A percentile compares a stretch with the other conserved stretches of the same genome.
Conservation (phyloP, 2,329 filamentous ascomycete genomes). For the Rasamsonia emersonii region DNA sequence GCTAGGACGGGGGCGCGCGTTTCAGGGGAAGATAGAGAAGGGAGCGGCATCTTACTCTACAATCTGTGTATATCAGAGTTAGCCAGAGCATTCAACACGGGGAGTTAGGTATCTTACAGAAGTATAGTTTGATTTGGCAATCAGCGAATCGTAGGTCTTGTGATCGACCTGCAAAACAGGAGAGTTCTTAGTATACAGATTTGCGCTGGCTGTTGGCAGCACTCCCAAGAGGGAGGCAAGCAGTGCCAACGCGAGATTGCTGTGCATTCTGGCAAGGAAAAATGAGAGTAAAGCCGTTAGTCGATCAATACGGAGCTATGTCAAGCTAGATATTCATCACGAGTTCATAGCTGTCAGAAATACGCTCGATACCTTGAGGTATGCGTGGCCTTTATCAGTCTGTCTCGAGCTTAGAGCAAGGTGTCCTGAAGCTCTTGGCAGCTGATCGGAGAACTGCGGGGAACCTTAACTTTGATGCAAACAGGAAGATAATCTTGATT, state of each 20-base stretch:
- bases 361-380: too few relatives aligned
- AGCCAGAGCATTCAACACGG: conserved; percentile 7
- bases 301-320: too few relatives aligned
- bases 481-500: too few relatives aligned
- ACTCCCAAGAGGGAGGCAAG: conserved; percentile 56
- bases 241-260: conserved; percentile 40
- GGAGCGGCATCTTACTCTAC: conserved; percentile 39
- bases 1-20: conserved; percentile 4
- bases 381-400: conserved; percentile 4
- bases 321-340: background rate
- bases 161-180: conserved; percentile 74
- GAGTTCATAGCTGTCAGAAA: too few relatives aligned
- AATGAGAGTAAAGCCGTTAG: too few relatives aligned
- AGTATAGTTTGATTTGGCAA: conserved; percentile 83
- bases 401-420: conserved; percentile 18
- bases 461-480: too few relatives aligned
- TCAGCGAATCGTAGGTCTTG: conserved; percentile 71
- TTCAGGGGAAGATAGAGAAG: conserved; percentile 8
- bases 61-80: conserved; percentile 32
- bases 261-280: conserved; percentile 22
- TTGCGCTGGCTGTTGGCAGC: conserved; percentile 57
- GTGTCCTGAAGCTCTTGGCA: conserved; percentile 36
- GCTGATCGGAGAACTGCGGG: conserved; percentile 13
- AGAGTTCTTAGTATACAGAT: conserved; percentile 77
- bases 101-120: conserved; percentile 53